Evolutionary conservation across 148 eudicot species (phyloP), one percentile per base, ranked within the genome.

Genomic region (Arctostaphylos glauca): DNA sequence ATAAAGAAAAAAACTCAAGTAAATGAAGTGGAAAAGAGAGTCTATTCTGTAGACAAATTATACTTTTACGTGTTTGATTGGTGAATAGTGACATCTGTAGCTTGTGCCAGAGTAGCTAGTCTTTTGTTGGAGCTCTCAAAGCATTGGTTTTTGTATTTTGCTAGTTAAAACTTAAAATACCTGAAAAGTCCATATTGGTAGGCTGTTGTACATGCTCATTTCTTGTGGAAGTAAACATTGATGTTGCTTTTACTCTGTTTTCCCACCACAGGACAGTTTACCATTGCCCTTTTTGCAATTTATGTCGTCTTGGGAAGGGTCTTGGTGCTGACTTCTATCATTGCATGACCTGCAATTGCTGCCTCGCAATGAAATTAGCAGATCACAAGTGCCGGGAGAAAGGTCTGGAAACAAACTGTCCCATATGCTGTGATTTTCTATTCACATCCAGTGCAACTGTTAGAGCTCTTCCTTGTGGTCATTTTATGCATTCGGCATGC

Each of bases 401-500:
- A 85, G 88, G 98, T 83, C 84, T 95, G 82, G 98, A 95, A 85
- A 91, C 95, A 79, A 93, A 95, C 85, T 95, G 98, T 79, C 98
- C 98, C 1, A 95, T 95, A 55, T 95, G 98, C 90, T 95, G 97
- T 85, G 98, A 95, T 79, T 95, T 95, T 84, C 90, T 95, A 67
- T 95, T 95, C 89, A 95, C 98, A 62, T 95, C 98, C 67, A 95
- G 97, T 84, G 94, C 88, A 64, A 86, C 92, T 47, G 97, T 95
- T 77, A 88, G 97, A 87, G 91, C 87, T 73, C 93, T 95, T 66
- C 95, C 95, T 23, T 95, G 98, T 86, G 98, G 98, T 73, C 98
- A 95, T 92, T 95, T 82, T 86, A 95, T 95, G 95, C 98, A 95
- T 88, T 93, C 97, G 53, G 94, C 98, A 79, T 95, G 98, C 86